These are phyloP conservation scores for Oryza meridionalis DNA, from an alignment of 176 grass and related monocot species.

Conservation along the genomic window DNA sequence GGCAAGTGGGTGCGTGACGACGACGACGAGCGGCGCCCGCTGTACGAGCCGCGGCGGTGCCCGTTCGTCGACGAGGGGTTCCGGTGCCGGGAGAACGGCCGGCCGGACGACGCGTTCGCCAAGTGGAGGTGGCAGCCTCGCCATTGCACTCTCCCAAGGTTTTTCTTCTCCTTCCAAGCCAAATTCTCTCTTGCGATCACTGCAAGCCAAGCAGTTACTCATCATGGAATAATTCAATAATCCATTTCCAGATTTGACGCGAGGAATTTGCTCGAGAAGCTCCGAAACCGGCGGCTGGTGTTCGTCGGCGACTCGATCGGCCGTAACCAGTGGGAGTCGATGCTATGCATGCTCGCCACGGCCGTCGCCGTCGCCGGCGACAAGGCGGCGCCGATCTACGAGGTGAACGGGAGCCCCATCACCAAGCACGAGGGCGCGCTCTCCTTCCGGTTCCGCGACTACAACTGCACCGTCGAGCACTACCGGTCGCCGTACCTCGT, in stretches of 20 bases:
- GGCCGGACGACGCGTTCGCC: slow-evolving; percentile 58
- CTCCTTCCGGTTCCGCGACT: slow-evolving; percentile 51
- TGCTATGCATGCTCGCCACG: slow-evolving; percentile 70
- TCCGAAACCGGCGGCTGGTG: slow-evolving; percentile 53
- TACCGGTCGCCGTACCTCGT: slow-evolving; percentile 66
- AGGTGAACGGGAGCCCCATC: slow-evolving; percentile 68
- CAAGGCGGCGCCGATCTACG: slow-evolving; percentile 36
- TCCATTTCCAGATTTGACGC: slow-evolving; percentile 46
- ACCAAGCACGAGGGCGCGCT: slow-evolving; percentile 69
- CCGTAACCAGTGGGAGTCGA: slow-evolving; percentile 81
- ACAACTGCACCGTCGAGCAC: slow-evolving; percentile 74
- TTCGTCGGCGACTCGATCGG: slow-evolving; percentile 81
- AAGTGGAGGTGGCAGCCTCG: slow-evolving; percentile 62
- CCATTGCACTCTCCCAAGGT: slow-evolving; percentile 56
- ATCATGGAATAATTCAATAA: too few relatives aligned
- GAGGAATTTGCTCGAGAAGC: slow-evolving; percentile 40
- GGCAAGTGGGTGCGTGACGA: slow-evolving; percentile 56
- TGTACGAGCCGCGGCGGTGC: slow-evolving; percentile 51
- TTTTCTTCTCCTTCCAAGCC: background rate
- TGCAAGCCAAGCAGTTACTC: too few relatives aligned
- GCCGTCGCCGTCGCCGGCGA: slow-evolving; percentile 9
- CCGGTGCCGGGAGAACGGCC: slow-evolving; percentile 66
- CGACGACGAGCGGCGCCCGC: background rate
- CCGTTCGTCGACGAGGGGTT: slow-evolving; percentile 64
- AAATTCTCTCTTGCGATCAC: background rate